Percentiles rank a stretch among this genome's conserved stretches.
These are phyloP conservation scores for Microascus cirrosus DNA, from an alignment of 2,329 filamentous ascomycete genomes.

Conservation along the genomic window DNA sequence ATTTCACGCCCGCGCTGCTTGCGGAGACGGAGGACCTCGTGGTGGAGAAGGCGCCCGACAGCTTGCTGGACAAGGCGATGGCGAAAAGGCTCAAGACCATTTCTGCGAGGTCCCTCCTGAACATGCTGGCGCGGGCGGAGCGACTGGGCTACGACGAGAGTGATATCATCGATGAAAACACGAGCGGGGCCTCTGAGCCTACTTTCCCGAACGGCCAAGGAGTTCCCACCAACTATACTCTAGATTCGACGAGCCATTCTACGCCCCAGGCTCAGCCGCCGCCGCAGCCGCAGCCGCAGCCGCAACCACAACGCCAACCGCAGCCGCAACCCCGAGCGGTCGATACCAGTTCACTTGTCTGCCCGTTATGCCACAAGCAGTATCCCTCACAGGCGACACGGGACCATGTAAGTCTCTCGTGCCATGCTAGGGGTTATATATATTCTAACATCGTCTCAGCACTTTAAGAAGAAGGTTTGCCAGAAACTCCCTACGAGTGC, in stretches of 20 bases:
- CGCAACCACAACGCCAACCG: too few relatives aligned
- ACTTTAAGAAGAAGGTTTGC: conserved; percentile 22
- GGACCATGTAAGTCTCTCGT: conserved; percentile 7
- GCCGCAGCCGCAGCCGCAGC: too few relatives aligned
- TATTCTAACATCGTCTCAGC: conserved; percentile 12
- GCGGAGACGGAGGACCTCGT: conserved; percentile 33
- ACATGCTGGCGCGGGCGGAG: conserved; percentile 43
- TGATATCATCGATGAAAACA: conserved; percentile 33
- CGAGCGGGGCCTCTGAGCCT: neutral
- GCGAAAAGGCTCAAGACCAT: conserved; percentile 40
- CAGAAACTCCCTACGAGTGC: conserved; percentile 6
- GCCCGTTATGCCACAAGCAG: conserved; percentile 9
- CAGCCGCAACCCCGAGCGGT: neutral
- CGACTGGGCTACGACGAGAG: conserved; percentile 43
- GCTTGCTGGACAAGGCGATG: conserved; percentile 41
- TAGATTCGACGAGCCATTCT: neutral
- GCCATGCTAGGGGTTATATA: neutral
- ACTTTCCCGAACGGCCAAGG: neutral
- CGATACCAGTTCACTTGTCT: neutral
- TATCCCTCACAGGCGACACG: conserved; percentile 7
- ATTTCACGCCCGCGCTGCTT: conserved; percentile 19
- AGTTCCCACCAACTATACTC: neutral
- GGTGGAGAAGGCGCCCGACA: conserved; percentile 31
- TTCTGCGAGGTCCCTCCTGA: conserved; percentile 40
- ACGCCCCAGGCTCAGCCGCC: neutral